These are phyloP conservation scores for Golubevia sp. DNA, from an alignment of 1,284 basidiomycete genomes.

Conservation along the genomic window DNA sequence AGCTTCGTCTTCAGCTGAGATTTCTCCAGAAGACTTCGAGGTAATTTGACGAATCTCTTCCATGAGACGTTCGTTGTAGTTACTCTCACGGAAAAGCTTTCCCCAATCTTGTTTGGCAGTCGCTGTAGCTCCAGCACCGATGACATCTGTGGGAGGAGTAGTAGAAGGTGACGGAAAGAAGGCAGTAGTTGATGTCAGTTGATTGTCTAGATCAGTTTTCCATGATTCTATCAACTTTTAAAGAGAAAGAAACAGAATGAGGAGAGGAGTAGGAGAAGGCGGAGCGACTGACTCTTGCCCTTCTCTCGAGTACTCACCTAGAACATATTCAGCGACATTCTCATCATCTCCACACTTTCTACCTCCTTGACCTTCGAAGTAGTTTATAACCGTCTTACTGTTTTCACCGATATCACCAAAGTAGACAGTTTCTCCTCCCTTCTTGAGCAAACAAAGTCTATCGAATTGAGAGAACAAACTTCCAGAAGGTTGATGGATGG, in stretches of 20 bases:
- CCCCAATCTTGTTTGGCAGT: slow-evolving; percentile 44
- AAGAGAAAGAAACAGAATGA: no score
- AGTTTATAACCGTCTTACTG: slow-evolving; percentile 27
- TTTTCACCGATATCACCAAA: slow-evolving; percentile 43
- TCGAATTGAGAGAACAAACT: slow-evolving; percentile 35
- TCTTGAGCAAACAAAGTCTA: slow-evolving; percentile 39
- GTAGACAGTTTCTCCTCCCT: slow-evolving; percentile 42
- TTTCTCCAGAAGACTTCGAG: not conserved
- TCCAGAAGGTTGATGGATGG: slow-evolving; percentile 8
- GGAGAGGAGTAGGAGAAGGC: no score
- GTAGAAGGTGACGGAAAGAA: no score
- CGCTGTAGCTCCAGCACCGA: slow-evolving; percentile 50
- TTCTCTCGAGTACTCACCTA: not conserved
- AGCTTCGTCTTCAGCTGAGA: slow-evolving; percentile 14
- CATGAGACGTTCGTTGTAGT: not conserved
- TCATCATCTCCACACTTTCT: slow-evolving; percentile 24
- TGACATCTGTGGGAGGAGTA: slow-evolving; percentile 9
- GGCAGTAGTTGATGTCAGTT: no score
- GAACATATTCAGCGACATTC: slow-evolving; percentile 46
- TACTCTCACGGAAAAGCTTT: slow-evolving; percentile 31
- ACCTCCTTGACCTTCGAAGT: slow-evolving; percentile 36
- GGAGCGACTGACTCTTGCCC: no score
- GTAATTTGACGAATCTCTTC: no score
- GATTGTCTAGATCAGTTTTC: no score
- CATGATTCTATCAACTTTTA: no score